Evolutionary conservation across 345 rosid genomes (phyloP).

Genomic region (Eucalyptus pauciflora): DNA sequence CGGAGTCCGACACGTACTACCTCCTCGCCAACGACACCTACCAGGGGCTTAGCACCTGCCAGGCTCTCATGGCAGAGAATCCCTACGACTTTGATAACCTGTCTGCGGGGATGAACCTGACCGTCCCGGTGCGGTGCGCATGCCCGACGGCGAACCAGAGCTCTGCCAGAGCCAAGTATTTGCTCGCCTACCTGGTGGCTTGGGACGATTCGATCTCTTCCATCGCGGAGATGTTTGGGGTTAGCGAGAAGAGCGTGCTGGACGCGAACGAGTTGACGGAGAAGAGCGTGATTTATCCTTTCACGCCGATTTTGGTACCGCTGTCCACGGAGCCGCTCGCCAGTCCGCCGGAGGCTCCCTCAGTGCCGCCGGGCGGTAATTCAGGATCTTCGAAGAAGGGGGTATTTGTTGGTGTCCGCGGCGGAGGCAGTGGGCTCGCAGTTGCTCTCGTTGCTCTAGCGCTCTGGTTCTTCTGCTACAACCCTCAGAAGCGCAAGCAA

Average conservation of each 20-base stretch:
- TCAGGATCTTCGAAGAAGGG: constrained; percentile 40
- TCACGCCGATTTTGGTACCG: constrained; percentile 64
- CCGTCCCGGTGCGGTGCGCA: no score
- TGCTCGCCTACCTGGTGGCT: no score
- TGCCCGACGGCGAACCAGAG: no score
- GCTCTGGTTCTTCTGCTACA: constrained; percentile 15
- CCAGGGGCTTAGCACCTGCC: constrained; percentile 89
- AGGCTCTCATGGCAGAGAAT: constrained; percentile 63
- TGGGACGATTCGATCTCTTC: background rate
- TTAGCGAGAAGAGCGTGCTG: constrained; percentile 11
- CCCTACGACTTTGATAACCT: background rate
- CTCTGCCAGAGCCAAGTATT: no score
- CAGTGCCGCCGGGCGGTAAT: background rate
- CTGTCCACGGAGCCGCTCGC: constrained; percentile 22
- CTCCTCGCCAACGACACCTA: constrained; percentile 65
- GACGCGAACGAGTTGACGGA: constrained; percentile 38
- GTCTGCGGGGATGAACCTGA: no score
- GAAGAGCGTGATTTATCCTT: constrained; percentile 27
- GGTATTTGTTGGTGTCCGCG: constrained; percentile 49
- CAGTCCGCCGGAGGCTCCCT: background rate
- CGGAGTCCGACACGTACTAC: constrained; percentile 22
- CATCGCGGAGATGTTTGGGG: constrained; percentile 40
- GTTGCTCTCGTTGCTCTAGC: constrained; percentile 8
- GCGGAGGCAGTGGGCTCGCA: constrained; percentile 32
- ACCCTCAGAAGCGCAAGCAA: background rate